Evolutionary conservation across 139 green algal genomes (phyloP).

Genomic region (Edaphochlamys debaryana): DNA sequence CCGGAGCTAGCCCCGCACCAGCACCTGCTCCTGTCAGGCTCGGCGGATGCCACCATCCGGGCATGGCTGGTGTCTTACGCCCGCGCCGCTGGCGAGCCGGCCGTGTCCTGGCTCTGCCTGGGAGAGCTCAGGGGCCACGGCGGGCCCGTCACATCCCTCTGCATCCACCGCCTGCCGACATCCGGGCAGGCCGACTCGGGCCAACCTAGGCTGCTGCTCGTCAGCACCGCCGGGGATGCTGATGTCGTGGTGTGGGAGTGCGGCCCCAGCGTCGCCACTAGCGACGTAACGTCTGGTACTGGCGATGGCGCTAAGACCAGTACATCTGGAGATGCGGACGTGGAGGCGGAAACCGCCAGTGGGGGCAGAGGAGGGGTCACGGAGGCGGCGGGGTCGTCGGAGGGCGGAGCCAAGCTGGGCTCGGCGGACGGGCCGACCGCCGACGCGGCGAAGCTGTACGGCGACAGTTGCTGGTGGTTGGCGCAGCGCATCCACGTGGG

Average conservation of each 20-base stretch:
- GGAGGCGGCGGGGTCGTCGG: too few relatives aligned
- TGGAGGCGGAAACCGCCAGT: too few relatives aligned
- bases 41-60: slow-evolving; percentile 67
- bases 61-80: slow-evolving; percentile 62
- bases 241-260: slow-evolving; percentile 68
- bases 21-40: slow-evolving; percentile 64
- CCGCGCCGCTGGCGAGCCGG: background rate
- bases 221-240: slow-evolving; percentile 61
- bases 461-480: slow-evolving; percentile 55
- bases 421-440: too few relatives aligned
- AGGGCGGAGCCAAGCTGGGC: too few relatives aligned
- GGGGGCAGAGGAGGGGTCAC: too few relatives aligned
- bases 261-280: background rate
- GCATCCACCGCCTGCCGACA: slow-evolving; percentile 37
- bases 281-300: too few relatives aligned
- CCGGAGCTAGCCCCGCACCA: background rate
- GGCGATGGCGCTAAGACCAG: background rate
- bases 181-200: too few relatives aligned
- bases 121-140: slow-evolving; percentile 58
- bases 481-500: slow-evolving; percentile 56
- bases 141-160: slow-evolving; percentile 65
- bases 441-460: too few relatives aligned
- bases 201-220: slow-evolving; percentile 52
- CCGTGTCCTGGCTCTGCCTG: slow-evolving; percentile 48
- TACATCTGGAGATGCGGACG: too few relatives aligned